A percentile compares a stretch with the other conserved stretches of the same genome.
Evolutionary conservation across 108 stramenopile species (phyloP).

Genomic region (Heterococcus sp.): DNA sequence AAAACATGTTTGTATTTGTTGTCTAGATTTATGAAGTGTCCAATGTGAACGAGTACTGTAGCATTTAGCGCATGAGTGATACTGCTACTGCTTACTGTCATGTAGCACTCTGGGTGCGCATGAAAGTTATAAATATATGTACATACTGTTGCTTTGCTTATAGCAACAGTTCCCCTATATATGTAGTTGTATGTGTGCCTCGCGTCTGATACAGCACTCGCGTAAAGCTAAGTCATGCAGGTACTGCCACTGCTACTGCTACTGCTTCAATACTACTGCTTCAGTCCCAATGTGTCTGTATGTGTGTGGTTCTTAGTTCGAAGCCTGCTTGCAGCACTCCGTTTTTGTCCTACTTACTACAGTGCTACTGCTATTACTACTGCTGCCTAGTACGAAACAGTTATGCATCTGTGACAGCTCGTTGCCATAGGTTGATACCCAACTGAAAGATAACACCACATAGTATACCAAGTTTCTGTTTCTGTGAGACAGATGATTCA

Average conservation of each 20-base stretch:
- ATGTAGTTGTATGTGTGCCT: neutral
- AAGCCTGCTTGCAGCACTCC: neutral
- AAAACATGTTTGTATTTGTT: neutral
- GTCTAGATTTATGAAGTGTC: no score
- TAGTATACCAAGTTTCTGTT: slow-evolving; percentile 84
- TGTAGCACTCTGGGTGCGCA: no score
- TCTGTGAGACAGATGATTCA: slow-evolving; percentile 82
- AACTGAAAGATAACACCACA: slow-evolving; percentile 75
- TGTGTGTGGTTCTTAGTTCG: neutral
- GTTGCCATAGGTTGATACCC: slow-evolving; percentile 51
- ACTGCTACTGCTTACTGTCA: neutral
- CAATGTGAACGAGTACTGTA: no score
- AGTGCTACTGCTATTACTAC: neutral
- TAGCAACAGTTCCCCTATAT: neutral
- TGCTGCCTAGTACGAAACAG: neutral
- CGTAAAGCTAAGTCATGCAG: neutral
- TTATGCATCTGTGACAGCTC: neutral
- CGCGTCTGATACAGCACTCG: neutral
- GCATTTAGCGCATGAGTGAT: neutral
- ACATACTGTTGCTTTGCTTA: neutral
- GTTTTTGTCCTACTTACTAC: neutral
- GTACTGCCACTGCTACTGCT: neutral
- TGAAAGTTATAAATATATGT: no score
- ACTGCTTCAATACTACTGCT: neutral
- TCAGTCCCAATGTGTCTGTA: neutral